Evolutionary conservation across 495 filamentous ascomycete genomes (phyloP), one percentile per base, ranked within the genome.

Genomic region (Patellaria atrata): DNA sequence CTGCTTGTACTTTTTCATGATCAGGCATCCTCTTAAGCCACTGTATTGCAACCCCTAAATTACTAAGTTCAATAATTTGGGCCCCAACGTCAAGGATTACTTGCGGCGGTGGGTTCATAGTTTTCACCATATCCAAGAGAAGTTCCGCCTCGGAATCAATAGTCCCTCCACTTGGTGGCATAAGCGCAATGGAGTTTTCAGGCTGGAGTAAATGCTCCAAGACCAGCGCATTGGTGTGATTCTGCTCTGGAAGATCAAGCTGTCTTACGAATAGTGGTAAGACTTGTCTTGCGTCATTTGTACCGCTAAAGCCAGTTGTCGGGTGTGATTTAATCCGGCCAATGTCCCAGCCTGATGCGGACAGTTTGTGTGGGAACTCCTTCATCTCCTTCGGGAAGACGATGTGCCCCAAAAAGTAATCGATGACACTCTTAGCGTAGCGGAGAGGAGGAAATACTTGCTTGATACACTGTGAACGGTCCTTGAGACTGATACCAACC

Each of bases 11-110:
- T 2, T 12, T 11, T 5, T 22, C 12, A n/a, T n/a, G 23, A 20
- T 19, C 9, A 43, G 5, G 42, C 10, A 37, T 27, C 5, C 26
- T 14, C n/a, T n/a, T n/a, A 0, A 77, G 50, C 73, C 73, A 77
- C 7, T 40, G 33, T 25, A 49, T 18, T 1, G 70, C 70, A 4
- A 82, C 60, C 12, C 68, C 52, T 0, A 42, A 2, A 35, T 82
- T 84, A 29, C 54, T 61, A 1, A 73, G 53, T 30, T 80, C 76
- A 2, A 84, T 47, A 8, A 84, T 70, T 44, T 82, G 77, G 0
- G 79, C 81, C 0, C 79, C 79, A 0, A 79, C 76, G 46, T 87
- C 78, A 0, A 85, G 59, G 10, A 86, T 68, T 0, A 86, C 75
- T 7, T 57, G 61, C 5, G 62, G 54, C 0, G 58, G 58, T 0